Evolutionary conservation across 1,284 basidiomycete species (phyloP).

Genomic region (Ceratobasidium theobromae): DNA sequence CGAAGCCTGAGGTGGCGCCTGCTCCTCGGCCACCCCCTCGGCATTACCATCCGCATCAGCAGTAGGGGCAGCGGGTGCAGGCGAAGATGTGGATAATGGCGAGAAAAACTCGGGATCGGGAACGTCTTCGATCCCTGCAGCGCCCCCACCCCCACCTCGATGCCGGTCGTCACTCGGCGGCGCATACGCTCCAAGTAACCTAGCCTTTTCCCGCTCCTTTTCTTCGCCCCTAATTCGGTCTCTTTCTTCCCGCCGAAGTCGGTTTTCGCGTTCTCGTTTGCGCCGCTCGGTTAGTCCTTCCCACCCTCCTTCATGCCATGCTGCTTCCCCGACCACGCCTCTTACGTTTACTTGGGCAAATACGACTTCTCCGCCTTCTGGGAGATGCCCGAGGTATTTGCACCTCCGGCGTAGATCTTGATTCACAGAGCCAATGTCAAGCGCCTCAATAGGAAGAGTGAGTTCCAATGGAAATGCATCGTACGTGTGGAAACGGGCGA

Average conservation of each 20-base stretch:
- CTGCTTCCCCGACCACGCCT: constrained; percentile 64
- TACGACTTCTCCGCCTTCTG: constrained; percentile 89
- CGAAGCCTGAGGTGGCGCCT: constrained; percentile 39
- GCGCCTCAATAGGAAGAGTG: constrained; percentile 74
- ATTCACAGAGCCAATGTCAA: constrained; percentile 71
- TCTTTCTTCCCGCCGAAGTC: constrained; percentile 77
- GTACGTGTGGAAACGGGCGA: constrained; percentile 83
- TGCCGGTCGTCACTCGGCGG: constrained; percentile 8
- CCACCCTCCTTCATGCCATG: constrained; percentile 69
- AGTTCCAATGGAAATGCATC: constrained; percentile 83
- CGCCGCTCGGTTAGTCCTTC: constrained; percentile 76
- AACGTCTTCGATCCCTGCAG: constrained; percentile 39
- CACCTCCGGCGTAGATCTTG: constrained; percentile 91
- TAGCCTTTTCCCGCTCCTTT: constrained; percentile 57
- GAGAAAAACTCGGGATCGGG: constrained; percentile 40
- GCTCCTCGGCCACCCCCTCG: constrained; percentile 37
- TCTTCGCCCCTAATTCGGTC: constrained; percentile 80
- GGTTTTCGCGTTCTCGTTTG: constrained; percentile 73
- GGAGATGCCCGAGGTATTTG: constrained; percentile 93
- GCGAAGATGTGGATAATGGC: constrained; percentile 38
- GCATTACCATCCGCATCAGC: constrained; percentile 32
- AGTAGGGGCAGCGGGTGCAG: constrained; percentile 41
- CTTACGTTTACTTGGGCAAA: constrained; percentile 89
- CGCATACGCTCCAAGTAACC: constrained; percentile 37
- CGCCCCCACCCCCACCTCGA: constrained; percentile 23